phyloP scores from a whole-genome alignment of 1,284 basidiomycete species.

The Ceratobasidium sp. region DNA sequence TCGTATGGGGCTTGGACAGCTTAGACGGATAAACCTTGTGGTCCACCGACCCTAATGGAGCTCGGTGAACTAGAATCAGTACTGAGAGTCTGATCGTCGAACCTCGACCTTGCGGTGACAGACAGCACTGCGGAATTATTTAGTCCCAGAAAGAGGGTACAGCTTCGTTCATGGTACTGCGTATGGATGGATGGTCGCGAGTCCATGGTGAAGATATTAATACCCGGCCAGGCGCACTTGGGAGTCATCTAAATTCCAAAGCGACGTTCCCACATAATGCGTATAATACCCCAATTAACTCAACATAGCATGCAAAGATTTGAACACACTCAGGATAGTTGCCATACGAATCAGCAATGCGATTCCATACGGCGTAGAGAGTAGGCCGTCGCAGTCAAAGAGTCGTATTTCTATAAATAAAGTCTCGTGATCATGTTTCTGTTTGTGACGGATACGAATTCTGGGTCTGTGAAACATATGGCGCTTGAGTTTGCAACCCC shows the following conservation, averaged over 20 bases:
- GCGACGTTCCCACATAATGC: not conserved
- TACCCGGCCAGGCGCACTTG: not conserved
- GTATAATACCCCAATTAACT: not conserved
- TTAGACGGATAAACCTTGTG: conserved; percentile 35
- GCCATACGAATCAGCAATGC: too few species aligned
- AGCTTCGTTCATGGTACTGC: too few species aligned
- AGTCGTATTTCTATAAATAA: not conserved
- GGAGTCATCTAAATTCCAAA: not conserved
- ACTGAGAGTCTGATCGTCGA: not conserved
- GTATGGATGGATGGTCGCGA: too few species aligned
- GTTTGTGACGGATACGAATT: conserved; percentile 7
- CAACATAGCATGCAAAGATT: not conserved
- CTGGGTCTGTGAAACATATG: conserved; percentile 24
- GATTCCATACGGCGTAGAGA: not conserved
- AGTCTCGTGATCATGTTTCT: not conserved
- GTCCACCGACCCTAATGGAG: not conserved
- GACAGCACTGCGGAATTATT: too few species aligned
- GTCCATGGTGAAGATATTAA: too few species aligned
- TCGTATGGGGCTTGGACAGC: conserved; percentile 19
- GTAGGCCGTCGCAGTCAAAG: not conserved
- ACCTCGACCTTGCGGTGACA: conserved; percentile 1
- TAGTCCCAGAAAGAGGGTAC: too few species aligned
- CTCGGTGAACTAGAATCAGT: not conserved
- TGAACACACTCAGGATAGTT: too few species aligned
- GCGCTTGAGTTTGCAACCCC: conserved; percentile 30